phyloP scores from a whole-genome alignment of 352 stramenopile genomes.

The Globisporangium yorkense region DNA sequence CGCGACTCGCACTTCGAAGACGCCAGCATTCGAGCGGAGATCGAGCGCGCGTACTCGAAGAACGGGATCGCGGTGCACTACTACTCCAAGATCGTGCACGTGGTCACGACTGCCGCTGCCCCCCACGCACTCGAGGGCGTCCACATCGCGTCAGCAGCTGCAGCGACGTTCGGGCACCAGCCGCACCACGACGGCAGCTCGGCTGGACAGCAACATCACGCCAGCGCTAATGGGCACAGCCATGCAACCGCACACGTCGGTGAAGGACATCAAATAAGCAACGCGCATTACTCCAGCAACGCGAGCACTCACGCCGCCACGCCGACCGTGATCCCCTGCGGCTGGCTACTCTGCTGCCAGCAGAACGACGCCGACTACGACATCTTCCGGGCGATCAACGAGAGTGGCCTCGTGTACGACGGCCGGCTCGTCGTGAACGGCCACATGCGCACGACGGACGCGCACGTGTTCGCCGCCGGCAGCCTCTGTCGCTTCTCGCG shows the following conservation, averaged over 20 bases:
- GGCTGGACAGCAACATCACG: not conserved
- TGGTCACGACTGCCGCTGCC: slow-evolving; percentile 23
- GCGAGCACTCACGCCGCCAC: not conserved
- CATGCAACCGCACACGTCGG: not conserved
- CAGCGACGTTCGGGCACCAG: not conserved
- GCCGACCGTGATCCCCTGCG: slow-evolving; percentile 34
- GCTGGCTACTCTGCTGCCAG: slow-evolving; percentile 79
- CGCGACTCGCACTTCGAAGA: slow-evolving; percentile 58
- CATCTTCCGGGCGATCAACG: slow-evolving; percentile 88
- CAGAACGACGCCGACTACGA: slow-evolving; percentile 83
- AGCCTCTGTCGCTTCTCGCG: slow-evolving; percentile 76
- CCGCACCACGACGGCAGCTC: not conserved
- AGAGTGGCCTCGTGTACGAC: slow-evolving; percentile 90
- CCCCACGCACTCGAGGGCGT: slow-evolving; percentile 41
- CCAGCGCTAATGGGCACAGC: not conserved
- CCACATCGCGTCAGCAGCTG: slow-evolving; percentile 18
- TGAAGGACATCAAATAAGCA: not conserved
- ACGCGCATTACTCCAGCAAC: not conserved
- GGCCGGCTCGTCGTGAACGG: slow-evolving; percentile 87
- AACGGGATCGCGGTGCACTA: slow-evolving; percentile 32
- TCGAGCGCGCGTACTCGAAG: slow-evolving; percentile 45
- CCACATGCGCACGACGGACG: slow-evolving; percentile 81
- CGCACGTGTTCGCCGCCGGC: slow-evolving; percentile 61
- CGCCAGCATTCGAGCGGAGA: slow-evolving; percentile 39
- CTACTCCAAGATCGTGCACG: slow-evolving; percentile 38